Base-by-base conservation (phyloP, 1,284 basidiomycete species). In the Cutaneotrichosporon sp. region DNA sequence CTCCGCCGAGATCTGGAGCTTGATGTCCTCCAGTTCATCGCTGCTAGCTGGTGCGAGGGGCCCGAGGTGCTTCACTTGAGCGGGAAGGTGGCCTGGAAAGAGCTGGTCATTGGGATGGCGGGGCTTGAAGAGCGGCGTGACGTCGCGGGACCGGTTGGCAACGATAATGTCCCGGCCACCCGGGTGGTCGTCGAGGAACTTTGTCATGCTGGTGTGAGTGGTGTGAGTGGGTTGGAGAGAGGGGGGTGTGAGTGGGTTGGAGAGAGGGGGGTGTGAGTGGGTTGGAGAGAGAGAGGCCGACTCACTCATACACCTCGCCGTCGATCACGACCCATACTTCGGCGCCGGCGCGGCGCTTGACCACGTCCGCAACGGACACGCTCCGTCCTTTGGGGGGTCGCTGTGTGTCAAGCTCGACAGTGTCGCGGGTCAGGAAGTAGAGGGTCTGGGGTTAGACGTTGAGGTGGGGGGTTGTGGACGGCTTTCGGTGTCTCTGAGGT, bases 261-360 rank as follows among this genome's bases (percentile, higher is more conserved):
- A n/a, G n/a, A n/a, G n/a, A n/a, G 26, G 3, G 26, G 26, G 26
- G 26, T 26, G 26, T 26, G n/a, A n/a, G 26, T 26, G 26, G 26
- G 26, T 26, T 26, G 22, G 31, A 18, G 3, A 31, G 9, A 21
- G 53, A n/a, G 31, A 1, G 16, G n/a, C 31, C 7, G 6, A 70
- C 77, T 68, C 67, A 79, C 77, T 79, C 71, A 53, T 79, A 79
- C 1, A 79, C 77, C 38, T 76, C 64, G 13, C 77, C 77, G 26
- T 76, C 71, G 65, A 79, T 77, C 8, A 79, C 76, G 16, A 79
- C 77, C 77, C 77, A 79, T 11, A 75, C 59, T 57, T 73, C 71
- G 32, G 74, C 69, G 0, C 72, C 69, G 7, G 72, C 67, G 40
- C 73, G 70, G 40, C 69, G 68, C 14, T 69, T 64, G 16, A 79